Conservation (phyloP, 352 stramenopile genomes). For the Nothophytophthora sp. region DNA sequence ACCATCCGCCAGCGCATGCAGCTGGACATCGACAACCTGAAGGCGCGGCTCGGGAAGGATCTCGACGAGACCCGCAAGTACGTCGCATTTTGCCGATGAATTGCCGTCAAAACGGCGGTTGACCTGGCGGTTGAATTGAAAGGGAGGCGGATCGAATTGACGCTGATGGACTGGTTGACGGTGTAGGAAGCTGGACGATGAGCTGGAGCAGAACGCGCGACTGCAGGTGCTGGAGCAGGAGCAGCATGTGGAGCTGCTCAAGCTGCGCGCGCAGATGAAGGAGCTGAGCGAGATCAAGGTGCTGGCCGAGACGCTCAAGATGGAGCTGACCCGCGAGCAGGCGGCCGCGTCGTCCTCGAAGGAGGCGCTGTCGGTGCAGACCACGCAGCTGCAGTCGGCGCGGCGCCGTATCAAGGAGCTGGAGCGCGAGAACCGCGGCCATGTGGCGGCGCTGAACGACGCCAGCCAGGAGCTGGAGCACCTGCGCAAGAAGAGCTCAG, state of each 20-base stretch:
- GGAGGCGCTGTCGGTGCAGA: conserved; percentile 69
- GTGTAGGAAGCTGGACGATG: conserved; percentile 66
- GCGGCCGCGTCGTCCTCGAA: conserved; percentile 69
- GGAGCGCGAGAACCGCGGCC: conserved; percentile 63
- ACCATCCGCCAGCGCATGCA: conserved; percentile 83
- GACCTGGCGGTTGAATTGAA: background rate
- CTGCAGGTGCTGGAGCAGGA: conserved; percentile 82
- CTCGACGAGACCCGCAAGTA: conserved; percentile 81
- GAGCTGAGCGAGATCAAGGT: conserved; percentile 66
- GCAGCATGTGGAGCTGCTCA: conserved; percentile 75
- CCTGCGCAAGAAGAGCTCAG: conserved; percentile 67
- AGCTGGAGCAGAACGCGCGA: conserved; percentile 71
- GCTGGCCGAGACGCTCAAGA: conserved; percentile 49
- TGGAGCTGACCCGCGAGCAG: conserved; percentile 61
- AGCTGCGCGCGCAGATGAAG: conserved; percentile 70
- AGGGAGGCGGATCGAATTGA: too few relatives aligned
- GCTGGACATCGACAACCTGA: conserved; percentile 67
- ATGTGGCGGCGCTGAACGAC: conserved; percentile 51
- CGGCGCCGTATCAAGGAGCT: conserved; percentile 71
- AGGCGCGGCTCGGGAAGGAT: conserved; percentile 59
- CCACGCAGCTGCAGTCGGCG: conserved; percentile 64
- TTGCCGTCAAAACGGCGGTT: background rate
- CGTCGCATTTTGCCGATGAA: background rate
- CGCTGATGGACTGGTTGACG: background rate
- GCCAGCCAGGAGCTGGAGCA: conserved; percentile 68